Evolutionary conservation across 768 basidiomycete genomes (phyloP), one percentile per base, ranked within the genome.

Genomic region (Auricularia auricula-judae): DNA sequence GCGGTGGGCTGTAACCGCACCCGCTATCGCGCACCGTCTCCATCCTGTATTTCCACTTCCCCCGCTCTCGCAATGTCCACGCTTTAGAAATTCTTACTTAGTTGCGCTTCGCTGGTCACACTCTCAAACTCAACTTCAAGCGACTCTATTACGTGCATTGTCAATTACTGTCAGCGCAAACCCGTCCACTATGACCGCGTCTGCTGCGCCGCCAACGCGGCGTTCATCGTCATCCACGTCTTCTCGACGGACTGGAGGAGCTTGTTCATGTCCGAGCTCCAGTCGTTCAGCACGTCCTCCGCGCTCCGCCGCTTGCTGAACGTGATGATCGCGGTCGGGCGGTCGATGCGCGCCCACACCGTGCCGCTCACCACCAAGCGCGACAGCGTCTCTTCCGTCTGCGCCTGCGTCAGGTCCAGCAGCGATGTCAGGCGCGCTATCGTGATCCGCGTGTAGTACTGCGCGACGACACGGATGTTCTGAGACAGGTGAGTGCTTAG

Each of bases 181-280:
- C 8, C 7, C 39, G 39, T 8, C 39, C 8, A 42, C 61, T 62
- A 21, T 62, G 35, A 64, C 56, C 58, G n/a, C 33, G 68, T 51
- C 47, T 90, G 29, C 29, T 29, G 88, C 23, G 91, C 91, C 59
- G 91, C 91, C 72, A 90, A 84, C 11, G 91, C 91, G 39, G 91
- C 91, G 68, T 93, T 93, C 83, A 93, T 87, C 43, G 88, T 89
- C 91, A 93, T 93, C 91, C 95, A 97, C n/a, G 93, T 93, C 84
- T 98, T 98, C 78, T 99, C 97, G 14, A 94, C 91, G 51, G 97
- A 76, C 18, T 89, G 84, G 66, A 99, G 80, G 71, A 99, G 77
- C 76, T 89, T 93, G 71, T 88, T 90, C 84, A 99, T 93, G 71
- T 98, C 95, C 23, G 87, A 90, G 75, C 93, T 95, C 96, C 97